Conservation (phyloP, 225 moss, liverwort and hornwort genomes). For the Thuidium tamariscinum region DNA sequence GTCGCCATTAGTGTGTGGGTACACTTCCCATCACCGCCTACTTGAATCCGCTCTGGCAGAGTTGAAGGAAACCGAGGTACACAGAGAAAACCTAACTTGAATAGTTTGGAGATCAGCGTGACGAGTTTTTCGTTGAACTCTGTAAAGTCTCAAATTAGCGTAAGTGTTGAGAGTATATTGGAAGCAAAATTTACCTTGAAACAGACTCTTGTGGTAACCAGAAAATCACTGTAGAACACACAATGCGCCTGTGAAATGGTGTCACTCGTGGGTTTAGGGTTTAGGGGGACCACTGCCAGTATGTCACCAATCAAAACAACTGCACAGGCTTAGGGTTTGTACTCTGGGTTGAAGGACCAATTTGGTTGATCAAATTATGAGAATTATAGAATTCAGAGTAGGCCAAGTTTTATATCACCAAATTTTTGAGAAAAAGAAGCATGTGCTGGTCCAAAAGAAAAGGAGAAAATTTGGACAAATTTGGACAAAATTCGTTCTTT, state of each 20-base stretch:
- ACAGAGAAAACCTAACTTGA: not conserved
- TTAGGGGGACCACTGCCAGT: not conserved
- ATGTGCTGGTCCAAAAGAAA: not conserved
- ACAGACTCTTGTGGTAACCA: not conserved
- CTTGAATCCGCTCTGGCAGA: conserved; percentile 78
- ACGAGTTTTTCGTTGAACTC: not conserved
- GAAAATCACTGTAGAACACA: not conserved
- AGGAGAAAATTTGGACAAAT: not conserved
- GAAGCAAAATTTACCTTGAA: not conserved
- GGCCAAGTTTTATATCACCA: no score
- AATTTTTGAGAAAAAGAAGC: not conserved
- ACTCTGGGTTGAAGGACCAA: not conserved
- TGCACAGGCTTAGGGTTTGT: not conserved
- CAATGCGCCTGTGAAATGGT: not conserved
- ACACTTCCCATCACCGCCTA: conserved; percentile 76
- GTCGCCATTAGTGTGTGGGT: conserved; percentile 83
- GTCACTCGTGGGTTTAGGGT: not conserved
- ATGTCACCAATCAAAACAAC: not conserved
- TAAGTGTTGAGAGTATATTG: not conserved
- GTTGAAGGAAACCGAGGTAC: conserved; percentile 88
- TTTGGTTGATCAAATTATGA: not conserved
- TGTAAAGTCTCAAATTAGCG: not conserved
- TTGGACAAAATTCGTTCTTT: not conserved
- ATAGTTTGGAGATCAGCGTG: not conserved
- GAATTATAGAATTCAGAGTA: not conserved